Conservation (phyloP, 768 basidiomycete species). For the Sporobolomyces pararoseus region DNA sequence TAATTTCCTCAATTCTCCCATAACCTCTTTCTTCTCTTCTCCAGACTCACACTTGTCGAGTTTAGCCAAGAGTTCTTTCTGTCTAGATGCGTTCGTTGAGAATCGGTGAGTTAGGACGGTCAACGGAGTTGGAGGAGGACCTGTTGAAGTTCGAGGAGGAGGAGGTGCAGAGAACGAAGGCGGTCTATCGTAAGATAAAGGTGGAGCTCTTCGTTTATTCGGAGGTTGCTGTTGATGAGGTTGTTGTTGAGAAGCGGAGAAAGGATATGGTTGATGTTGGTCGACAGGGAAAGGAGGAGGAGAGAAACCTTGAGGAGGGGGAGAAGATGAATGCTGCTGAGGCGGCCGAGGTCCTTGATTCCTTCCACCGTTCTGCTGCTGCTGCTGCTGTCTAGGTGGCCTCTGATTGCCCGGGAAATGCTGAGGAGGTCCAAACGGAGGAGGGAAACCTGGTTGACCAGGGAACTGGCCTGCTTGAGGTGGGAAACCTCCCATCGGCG, state of each 20-base stretch:
- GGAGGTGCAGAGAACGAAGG: neutral
- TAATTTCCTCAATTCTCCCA: slow-evolving; percentile 9
- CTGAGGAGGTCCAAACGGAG: slow-evolving; percentile 7
- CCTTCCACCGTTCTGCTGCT: neutral
- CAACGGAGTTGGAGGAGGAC: neutral
- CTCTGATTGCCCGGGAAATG: neutral
- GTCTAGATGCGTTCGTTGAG: neutral
- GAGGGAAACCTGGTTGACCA: neutral
- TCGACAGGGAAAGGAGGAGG: neutral
- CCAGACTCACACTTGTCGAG: neutral
- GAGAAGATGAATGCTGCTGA: neutral
- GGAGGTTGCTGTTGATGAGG: neutral
- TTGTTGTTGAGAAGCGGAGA: too few species aligned
- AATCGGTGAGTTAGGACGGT: slow-evolving; percentile 2
- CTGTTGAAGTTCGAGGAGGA: neutral
- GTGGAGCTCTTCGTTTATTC: slow-evolving; percentile 5
- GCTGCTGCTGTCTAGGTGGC: too few species aligned
- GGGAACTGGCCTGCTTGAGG: neutral
- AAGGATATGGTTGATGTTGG: neutral
- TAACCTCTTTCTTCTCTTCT: slow-evolving; percentile 11
- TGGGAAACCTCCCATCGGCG: too few species aligned
- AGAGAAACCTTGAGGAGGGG: neutral
- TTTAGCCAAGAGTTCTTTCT: slow-evolving; percentile 4
- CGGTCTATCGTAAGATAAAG: slow-evolving; percentile 5
- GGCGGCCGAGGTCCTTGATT: neutral